phyloP scores from a whole-genome alignment of 805 yeast genomes.

The Saccharomycopsis sp. region DNA sequence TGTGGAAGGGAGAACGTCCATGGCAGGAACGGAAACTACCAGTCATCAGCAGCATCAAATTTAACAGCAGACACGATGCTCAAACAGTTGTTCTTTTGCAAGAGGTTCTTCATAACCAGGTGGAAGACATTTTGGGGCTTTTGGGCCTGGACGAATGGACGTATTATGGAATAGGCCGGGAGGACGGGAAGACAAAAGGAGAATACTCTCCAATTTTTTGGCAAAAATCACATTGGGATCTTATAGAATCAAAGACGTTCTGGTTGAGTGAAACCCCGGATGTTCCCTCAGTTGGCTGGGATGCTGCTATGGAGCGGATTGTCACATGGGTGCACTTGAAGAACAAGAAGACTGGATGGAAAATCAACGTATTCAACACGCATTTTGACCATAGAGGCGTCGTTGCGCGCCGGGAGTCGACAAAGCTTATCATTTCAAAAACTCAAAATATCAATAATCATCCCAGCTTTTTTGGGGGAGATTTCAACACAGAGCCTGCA shows the following conservation, averaged over 20 bases:
- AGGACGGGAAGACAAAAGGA: slow-evolving; percentile 43
- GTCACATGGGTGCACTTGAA: slow-evolving; percentile 31
- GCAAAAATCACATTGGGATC: slow-evolving; percentile 32
- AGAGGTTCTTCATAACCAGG: slow-evolving; percentile 42
- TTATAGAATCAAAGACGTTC: slow-evolving; percentile 36
- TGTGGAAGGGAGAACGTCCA: slow-evolving; percentile 34
- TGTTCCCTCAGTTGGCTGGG: slow-evolving; percentile 47
- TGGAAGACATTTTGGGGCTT: slow-evolving; percentile 35
- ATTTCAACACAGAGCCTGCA: slow-evolving; percentile 46
- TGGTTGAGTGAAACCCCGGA: slow-evolving; percentile 54
- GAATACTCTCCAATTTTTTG: slow-evolving; percentile 47
- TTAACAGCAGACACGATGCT: slow-evolving; percentile 27
- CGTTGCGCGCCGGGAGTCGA: slow-evolving; percentile 39
- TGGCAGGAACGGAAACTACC: slow-evolving; percentile 39
- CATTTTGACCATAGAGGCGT: slow-evolving; percentile 46
- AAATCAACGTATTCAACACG: slow-evolving; percentile 35
- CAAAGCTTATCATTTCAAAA: slow-evolving; percentile 38
- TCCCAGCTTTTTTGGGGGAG: slow-evolving; percentile 45
- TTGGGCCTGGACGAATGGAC: slow-evolving; percentile 34
- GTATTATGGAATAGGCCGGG: slow-evolving; percentile 46
- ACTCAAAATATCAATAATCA: slow-evolving; percentile 30
- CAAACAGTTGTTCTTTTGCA: slow-evolving; percentile 39
- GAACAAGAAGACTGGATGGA: slow-evolving; percentile 19
- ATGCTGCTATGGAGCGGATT: slow-evolving; percentile 37
- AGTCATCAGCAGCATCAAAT: slow-evolving; percentile 36